Conservation (phyloP, 352 stramenopile species). For the Phytopythium kandeliae region DNA sequence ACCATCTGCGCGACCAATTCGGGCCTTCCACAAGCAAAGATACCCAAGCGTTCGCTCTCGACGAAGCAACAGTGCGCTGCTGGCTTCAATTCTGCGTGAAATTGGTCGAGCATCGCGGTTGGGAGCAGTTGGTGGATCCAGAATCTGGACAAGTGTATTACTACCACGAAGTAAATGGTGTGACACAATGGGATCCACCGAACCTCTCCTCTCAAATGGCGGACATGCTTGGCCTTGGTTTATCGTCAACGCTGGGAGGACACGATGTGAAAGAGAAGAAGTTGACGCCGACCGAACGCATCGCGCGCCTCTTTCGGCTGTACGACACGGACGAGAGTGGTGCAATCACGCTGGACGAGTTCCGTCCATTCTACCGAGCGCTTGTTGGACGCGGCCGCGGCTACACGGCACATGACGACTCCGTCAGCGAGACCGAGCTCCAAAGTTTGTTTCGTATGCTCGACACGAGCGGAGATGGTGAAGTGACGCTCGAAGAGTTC, state of each 20-base stretch:
- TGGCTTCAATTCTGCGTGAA: constrained; percentile 39
- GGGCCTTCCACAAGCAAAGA: background rate
- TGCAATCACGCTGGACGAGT: constrained; percentile 47
- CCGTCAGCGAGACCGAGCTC: constrained; percentile 30
- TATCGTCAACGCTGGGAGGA: constrained; percentile 15
- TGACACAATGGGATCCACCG: constrained; percentile 67
- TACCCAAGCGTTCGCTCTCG: constrained; percentile 1
- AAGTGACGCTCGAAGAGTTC: constrained; percentile 68
- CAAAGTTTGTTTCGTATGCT: constrained; percentile 48
- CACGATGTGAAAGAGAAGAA: constrained; percentile 6
- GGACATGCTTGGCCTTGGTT: constrained; percentile 32
- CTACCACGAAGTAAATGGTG: constrained; percentile 48
- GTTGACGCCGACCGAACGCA: constrained; percentile 38
- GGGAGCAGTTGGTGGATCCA: constrained; percentile 45
- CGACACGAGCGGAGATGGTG: constrained; percentile 57
- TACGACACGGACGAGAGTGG: constrained; percentile 69
- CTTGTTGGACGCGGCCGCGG: constrained; percentile 26
- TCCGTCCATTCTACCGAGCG: constrained; percentile 47
- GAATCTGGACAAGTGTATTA: constrained; percentile 42
- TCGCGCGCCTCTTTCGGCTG: constrained; percentile 58
- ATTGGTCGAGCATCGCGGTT: constrained; percentile 44
- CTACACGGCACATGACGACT: background rate
- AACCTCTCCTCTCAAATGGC: constrained; percentile 44
- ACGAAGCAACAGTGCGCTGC: constrained; percentile 19
- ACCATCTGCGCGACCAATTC: constrained; percentile 22